These are phyloP conservation scores for Oryza punctata DNA, from an alignment of 176 grass and related monocot species.

Conservation along the genomic window DNA sequence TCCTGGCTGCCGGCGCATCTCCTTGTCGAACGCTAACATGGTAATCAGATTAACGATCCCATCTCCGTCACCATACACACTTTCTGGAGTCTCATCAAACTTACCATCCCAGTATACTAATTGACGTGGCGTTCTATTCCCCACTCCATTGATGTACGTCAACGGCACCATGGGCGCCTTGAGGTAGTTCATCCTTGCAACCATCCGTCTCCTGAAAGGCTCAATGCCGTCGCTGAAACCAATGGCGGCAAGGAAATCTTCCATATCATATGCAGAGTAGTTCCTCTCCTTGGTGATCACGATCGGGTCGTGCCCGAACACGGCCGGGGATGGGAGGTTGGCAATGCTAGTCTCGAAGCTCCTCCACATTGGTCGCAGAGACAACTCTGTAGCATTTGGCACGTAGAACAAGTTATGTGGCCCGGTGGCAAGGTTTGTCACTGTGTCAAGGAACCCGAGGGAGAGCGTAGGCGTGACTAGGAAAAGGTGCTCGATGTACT, in stretches of 20 bases:
- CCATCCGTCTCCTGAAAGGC: not conserved
- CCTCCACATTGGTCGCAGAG: not conserved
- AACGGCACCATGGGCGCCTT: not conserved
- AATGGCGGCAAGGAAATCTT: not conserved
- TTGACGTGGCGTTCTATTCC: not conserved
- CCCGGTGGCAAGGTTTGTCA: not conserved
- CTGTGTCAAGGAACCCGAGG: fast-evolving
- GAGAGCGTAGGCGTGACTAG: not conserved
- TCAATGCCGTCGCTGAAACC: not conserved
- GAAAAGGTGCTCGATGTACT: not conserved
- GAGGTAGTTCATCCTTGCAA: not conserved
- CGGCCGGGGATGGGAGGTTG: not conserved
- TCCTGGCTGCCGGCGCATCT: not conserved
- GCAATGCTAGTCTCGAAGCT: not conserved
- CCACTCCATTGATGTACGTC: not conserved
- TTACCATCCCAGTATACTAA: not conserved
- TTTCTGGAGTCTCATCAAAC: not conserved
- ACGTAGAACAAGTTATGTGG: not conserved
- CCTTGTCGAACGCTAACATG: not conserved
- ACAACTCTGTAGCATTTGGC: not conserved
- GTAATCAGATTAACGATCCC: not conserved
- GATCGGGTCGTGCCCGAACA: not conserved
- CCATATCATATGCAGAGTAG: not conserved
- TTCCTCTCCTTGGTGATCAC: not conserved
- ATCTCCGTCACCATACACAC: not conserved